A percentile compares a stretch with the other conserved stretches of the same genome.
Conservation (phyloP, 805 yeast genomes). For the Maudiozyma pseudohumilis region DNA sequence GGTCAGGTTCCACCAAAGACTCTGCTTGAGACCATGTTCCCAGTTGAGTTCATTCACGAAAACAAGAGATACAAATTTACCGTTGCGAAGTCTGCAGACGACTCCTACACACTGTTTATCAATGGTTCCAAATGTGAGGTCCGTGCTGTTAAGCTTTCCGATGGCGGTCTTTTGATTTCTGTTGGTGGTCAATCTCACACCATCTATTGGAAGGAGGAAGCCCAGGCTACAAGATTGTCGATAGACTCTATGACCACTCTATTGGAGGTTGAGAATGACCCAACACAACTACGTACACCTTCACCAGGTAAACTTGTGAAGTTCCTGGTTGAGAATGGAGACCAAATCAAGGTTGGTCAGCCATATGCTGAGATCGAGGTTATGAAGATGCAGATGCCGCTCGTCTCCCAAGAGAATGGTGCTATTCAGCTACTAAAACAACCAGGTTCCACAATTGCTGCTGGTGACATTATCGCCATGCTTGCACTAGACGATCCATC, state of each 20-base stretch:
- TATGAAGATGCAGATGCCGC: conserved; percentile 99
- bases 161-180: conserved; percentile 85
- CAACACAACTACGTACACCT: conserved; percentile 96
- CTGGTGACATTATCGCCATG: conserved; percentile 95
- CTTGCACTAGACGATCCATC: conserved; percentile 93
- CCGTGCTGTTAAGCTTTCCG: conserved; percentile 80
- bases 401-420: conserved; percentile 90
- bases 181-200: conserved; percentile 90
- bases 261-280: conserved; percentile 92
- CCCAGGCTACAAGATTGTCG: conserved; percentile 85
- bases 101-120: conserved; percentile 77
- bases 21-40: conserved; percentile 75
- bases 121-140: conserved; percentile 88
- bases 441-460: conserved; percentile 94
- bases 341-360: conserved; percentile 83
- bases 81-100: conserved; percentile 84
- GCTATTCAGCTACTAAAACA: conserved; percentile 85
- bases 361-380: conserved; percentile 98
- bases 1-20: conserved; percentile 91
- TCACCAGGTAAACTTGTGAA: conserved; percentile 97
- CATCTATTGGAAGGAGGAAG: conserved; percentile 96
- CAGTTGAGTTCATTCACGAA: conserved; percentile 92
- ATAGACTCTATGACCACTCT: conserved; percentile 93
- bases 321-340: conserved; percentile 90
- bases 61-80: conserved; percentile 90